phyloP scores from a whole-genome alignment of 2,329 filamentous ascomycete species.

The Aureobasidium sp. region DNA sequence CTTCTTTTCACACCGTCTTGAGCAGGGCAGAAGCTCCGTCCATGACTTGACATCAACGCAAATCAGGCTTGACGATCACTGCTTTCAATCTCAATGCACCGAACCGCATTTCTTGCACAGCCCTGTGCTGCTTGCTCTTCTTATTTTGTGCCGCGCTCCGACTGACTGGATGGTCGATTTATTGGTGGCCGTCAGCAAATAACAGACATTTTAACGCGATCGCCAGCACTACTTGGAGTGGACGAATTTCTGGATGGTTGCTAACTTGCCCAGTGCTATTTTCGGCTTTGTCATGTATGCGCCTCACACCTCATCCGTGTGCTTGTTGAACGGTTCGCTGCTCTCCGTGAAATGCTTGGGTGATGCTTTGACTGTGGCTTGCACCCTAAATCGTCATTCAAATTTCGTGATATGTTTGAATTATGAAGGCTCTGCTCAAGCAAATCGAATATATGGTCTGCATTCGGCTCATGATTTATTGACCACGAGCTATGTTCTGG shows the following conservation, averaged over 20 bases:
- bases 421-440: neutral
- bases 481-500: neutral
- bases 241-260: neutral
- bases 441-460: neutral
- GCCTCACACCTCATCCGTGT: conserved; percentile 9
- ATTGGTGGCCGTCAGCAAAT: neutral
- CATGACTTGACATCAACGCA: neutral
- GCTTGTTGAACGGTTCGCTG: neutral
- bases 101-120: conserved; percentile 3
- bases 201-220: conserved; percentile 1
- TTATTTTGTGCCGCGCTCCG: neutral
- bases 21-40: neutral
- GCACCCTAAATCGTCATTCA: neutral
- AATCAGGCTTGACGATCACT: neutral
- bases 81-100: neutral
- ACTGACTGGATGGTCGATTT: conserved; percentile 1
- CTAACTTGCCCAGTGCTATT: conserved; percentile 5
- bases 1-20: neutral
- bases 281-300: conserved; percentile 2
- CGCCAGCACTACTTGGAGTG: neutral
- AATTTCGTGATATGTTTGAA: neutral
- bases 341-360: neutral
- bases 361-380: neutral
- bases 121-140: conserved; percentile 1
- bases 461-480: neutral